Evolutionary conservation across 139 green algal genomes (phyloP).

Genomic region (Coelastrella sp.): DNA sequence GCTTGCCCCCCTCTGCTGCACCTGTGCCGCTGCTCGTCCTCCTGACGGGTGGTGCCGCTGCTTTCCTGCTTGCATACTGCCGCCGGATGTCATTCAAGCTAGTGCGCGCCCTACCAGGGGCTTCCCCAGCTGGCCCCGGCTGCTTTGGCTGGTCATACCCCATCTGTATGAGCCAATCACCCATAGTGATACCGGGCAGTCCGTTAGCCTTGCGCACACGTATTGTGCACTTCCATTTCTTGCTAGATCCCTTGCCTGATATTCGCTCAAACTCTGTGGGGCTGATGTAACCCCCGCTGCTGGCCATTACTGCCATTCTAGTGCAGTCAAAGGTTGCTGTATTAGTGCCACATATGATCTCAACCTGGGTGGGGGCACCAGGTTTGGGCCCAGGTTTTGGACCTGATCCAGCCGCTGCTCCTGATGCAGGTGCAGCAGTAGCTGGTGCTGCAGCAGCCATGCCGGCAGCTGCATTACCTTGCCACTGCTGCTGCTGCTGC

Average conservation of each 20-base stretch:
- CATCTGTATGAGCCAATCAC: slow-evolving; percentile 81
- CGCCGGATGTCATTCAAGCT: slow-evolving; percentile 39
- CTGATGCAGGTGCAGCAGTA: slow-evolving; percentile 27
- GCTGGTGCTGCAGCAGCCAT: not conserved
- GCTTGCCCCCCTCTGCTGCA: slow-evolving; percentile 5
- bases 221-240: slow-evolving; percentile 93
- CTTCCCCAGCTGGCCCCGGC: slow-evolving; percentile 6
- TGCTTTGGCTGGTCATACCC: slow-evolving; percentile 74
- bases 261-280: slow-evolving; percentile 90
- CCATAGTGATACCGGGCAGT: slow-evolving; percentile 72
- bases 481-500: slow-evolving; percentile 16
- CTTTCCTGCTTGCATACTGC: slow-evolving; percentile 4
- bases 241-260: slow-evolving; percentile 77
- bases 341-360: slow-evolving; percentile 74
- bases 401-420: slow-evolving; percentile 1
- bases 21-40: not conserved
- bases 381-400: slow-evolving; percentile 33
- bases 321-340: slow-evolving; percentile 62
- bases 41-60: not conserved
- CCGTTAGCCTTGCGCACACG: slow-evolving; percentile 68
- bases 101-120: slow-evolving; percentile 47
- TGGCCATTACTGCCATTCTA: slow-evolving; percentile 44
- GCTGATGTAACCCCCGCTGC: slow-evolving; percentile 63
- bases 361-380: slow-evolving; percentile 59
- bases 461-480: slow-evolving; percentile 6